phyloP scores from a whole-genome alignment of 176 grass and related monocot species.

The Calamus simplicifolius region DNA sequence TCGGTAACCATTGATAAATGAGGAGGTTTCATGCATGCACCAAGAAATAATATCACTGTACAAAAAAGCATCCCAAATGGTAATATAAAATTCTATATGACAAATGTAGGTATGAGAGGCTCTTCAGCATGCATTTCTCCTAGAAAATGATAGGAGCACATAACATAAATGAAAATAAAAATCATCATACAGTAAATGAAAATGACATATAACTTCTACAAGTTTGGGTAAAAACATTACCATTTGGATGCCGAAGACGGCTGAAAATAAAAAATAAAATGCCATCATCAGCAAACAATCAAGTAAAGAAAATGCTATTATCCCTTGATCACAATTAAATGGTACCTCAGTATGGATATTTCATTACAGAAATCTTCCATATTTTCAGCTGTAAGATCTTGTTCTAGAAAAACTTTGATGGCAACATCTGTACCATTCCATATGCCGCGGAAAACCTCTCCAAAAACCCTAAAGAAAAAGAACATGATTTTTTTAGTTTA shows the following conservation, averaged over 20 bases:
- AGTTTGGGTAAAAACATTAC: slow-evolving; percentile 39
- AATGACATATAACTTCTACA: neutral
- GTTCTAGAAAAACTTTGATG: slow-evolving; percentile 97
- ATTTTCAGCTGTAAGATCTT: slow-evolving; percentile 98
- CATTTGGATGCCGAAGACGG: slow-evolving; percentile 95
- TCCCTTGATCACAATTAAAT: neutral
- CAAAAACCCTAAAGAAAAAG: slow-evolving; percentile 67
- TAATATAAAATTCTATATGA: no score
- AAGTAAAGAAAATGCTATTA: neutral
- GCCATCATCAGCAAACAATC: slow-evolving; percentile 25
- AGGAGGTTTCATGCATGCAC: slow-evolving; percentile 97
- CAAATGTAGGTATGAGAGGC: no score
- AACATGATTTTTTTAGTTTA: no score
- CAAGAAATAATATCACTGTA: slow-evolving; percentile 99
- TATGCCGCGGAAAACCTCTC: slow-evolving; percentile 96
- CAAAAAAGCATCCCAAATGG: slow-evolving; percentile 16
- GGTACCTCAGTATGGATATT: slow-evolving; percentile 92
- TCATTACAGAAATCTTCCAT: slow-evolving; percentile 99
- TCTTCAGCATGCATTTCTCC: no score
- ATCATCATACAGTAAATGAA: no score
- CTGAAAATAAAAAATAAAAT: slow-evolving; percentile 50
- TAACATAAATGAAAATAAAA: no score
- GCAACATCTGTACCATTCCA: slow-evolving; percentile 99
- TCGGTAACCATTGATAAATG: slow-evolving; percentile 98
- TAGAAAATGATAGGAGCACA: no score